A percentile compares a stretch with the other conserved stretches of the same genome.
Evolutionary conservation across 805 yeast species (phyloP).

Genomic region (Hanseniaspora valbyensis): DNA sequence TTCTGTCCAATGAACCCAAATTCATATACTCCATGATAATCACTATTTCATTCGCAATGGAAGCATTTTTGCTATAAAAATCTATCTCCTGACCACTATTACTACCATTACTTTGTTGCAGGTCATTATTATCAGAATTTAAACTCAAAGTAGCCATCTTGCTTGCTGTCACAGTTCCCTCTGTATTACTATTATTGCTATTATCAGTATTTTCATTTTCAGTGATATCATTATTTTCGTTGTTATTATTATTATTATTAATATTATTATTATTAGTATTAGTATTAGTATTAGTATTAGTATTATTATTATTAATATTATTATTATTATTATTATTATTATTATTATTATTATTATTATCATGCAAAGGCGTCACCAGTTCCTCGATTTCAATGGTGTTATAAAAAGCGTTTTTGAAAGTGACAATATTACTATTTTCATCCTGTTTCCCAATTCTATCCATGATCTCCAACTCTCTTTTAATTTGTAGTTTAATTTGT

Average conservation of each 20-base stretch:
- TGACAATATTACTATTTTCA: conserved; percentile 47
- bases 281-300: too few relatives aligned
- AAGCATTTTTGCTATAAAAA: conserved; percentile 16
- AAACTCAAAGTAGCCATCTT: too few relatives aligned
- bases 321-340: too few relatives aligned
- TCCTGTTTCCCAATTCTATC: conserved; percentile 75
- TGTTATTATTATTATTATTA: conserved; percentile 12
- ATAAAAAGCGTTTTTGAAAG: conserved; percentile 83
- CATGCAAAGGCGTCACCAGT: conserved; percentile 4
- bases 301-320: too few relatives aligned
- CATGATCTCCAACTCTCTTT: conserved; percentile 79
- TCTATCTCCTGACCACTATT: conserved; percentile 19
- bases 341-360: too few relatives aligned
- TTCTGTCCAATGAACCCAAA: conserved; percentile 82
- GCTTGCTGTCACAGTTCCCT: neutral
- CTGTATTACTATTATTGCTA: too few relatives aligned
- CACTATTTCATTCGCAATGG: conserved; percentile 51
- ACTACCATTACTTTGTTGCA: too few relatives aligned
- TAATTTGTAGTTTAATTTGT: conserved; percentile 67
- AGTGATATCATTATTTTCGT: neutral
- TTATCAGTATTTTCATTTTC: too few relatives aligned
- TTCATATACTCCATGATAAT: conserved; percentile 95
- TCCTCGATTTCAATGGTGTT: conserved; percentile 30
- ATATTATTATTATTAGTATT: too few relatives aligned
- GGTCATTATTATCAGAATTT: too few relatives aligned